Evolutionary conservation across 306 rosid species (phyloP), one percentile per base, ranked within the genome.

Genomic region (Dalbergia cultrata): DNA sequence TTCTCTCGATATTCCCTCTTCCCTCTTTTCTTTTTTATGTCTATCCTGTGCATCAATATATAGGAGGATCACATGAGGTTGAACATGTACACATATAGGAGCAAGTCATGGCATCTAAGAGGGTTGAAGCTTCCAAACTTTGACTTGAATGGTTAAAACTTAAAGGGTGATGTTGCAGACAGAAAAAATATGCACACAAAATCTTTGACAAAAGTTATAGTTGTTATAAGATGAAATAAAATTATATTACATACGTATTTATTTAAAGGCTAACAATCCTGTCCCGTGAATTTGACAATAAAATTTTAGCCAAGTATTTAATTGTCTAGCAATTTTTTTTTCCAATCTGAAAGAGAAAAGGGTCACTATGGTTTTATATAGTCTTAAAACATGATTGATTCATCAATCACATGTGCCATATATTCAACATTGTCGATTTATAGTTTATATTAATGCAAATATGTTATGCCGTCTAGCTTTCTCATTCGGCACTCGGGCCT

Each of bases 141-240:
- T 85, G 89, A 83, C 88, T 85, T 81, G 63, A 65, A 44, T 47
- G 79, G 77, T 58, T 74, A 74, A 81, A 74, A 34, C 53, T 5
- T 12, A 5, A 45, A 37, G 7, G 7, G 41, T 37, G 1, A 37
- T 37, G 41, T 26, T 26, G 2, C 31, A 26, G 31, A 26, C 31
- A 26, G 31, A 26, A 26, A 26, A 26, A 26, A 26, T 26, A 26
- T 1, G 31, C 31, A 37, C n/a, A n/a, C 7, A 37, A 5, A 0
- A 37, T 37, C 41, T 37, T 4, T 37, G 7, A 37, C 7, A 37
- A 37, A 4, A 37, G 7, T 37, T 37, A 37, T 37, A 1, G 41
- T 37, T 3, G 7, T 37, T 37, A 37, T 37, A 7, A 0, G 41
- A 37, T 37, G 1, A 37, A 37, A 3, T 37, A 37, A 37, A 37